phyloP scores from a whole-genome alignment of 2,329 filamentous ascomycete species.

The Fusarium clavum region DNA sequence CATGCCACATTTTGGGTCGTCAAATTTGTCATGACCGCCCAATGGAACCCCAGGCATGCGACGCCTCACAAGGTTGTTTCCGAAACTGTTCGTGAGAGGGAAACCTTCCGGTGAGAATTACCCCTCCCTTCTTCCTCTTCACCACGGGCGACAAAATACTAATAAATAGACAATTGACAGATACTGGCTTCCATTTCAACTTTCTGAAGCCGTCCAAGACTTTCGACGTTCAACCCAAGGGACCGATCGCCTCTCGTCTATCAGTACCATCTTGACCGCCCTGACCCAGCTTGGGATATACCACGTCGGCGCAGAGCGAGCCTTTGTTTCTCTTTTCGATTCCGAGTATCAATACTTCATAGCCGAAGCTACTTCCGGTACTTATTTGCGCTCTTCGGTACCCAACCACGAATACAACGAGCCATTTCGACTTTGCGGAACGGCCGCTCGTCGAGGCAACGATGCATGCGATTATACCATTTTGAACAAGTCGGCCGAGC shows the following conservation, averaged over 20 bases:
- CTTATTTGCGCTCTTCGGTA: background rate
- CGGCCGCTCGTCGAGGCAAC: background rate
- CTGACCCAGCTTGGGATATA: background rate
- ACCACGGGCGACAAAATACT: background rate
- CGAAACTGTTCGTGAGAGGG: background rate
- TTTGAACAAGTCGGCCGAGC: background rate
- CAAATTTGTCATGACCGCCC: background rate
- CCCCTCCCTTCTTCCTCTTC: no score
- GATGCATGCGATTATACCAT: slow-evolving; percentile 4
- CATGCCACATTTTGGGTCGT: no score
- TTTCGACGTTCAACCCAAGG: background rate
- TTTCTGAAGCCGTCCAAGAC: background rate
- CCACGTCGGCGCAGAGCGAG: slow-evolving; percentile 3
- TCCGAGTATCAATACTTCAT: background rate
- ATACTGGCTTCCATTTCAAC: background rate
- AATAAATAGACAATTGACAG: background rate
- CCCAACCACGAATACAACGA: background rate
- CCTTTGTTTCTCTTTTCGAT: background rate
- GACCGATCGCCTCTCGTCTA: background rate
- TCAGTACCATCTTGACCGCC: background rate
- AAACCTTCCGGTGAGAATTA: background rate
- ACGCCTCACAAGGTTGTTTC: background rate
- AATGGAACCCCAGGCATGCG: background rate
- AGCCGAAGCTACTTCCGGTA: background rate
- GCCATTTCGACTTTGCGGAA: background rate